Evolutionary conservation across 2,329 filamentous ascomycete species (phyloP).

Genomic region (Phyllosticta paracitricarpa): DNA sequence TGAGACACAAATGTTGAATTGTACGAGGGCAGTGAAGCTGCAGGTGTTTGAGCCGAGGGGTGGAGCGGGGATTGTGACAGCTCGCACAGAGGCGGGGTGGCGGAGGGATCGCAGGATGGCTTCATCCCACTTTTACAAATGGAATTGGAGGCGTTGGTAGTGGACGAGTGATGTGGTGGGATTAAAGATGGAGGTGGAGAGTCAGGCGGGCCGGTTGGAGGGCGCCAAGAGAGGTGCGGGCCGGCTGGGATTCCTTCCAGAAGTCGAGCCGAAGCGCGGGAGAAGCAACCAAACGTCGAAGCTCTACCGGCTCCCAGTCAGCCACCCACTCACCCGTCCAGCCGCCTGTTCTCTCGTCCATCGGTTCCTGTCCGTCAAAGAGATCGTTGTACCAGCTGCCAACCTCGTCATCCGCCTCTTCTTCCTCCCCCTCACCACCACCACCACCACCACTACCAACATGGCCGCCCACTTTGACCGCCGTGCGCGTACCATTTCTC

Average conservation of each 20-base stretch:
- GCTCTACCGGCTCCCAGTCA: background rate
- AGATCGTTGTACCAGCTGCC: background rate
- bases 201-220: background rate
- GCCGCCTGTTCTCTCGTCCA: no score
- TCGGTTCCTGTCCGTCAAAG: no score
- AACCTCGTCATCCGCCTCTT: background rate
- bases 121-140: background rate
- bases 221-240: background rate
- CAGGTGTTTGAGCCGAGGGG: background rate
- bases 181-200: background rate
- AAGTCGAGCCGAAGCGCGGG: background rate
- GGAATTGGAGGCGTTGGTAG: background rate
- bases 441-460: background rate
- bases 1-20: background rate
- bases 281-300: background rate
- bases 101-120: background rate
- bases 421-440: background rate
- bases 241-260: background rate
- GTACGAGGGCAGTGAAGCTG: background rate
- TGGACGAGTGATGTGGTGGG: background rate
- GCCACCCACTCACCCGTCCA: background rate
- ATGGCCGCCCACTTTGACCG: background rate
- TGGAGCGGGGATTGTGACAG: background rate
- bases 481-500: background rate
- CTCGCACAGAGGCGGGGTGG: background rate